A percentile compares a stretch with the other conserved stretches of the same genome.
phyloP scores from a whole-genome alignment of 2,329 filamentous ascomycete genomes.

The Trichothecium roseum region DNA sequence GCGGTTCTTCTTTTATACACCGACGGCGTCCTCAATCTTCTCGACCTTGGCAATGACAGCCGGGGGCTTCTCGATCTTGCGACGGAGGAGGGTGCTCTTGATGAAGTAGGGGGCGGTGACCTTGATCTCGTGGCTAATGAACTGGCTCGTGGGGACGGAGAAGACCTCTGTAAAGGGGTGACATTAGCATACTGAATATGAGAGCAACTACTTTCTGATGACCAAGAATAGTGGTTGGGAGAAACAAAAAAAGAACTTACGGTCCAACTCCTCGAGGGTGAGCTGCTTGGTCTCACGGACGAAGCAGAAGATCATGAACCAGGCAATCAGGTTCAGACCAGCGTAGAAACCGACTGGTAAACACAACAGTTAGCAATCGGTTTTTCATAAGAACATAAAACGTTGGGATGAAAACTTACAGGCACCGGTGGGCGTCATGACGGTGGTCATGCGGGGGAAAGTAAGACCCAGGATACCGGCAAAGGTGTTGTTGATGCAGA shows the following conservation, averaged over 20 bases:
- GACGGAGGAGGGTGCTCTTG: conserved; percentile 21
- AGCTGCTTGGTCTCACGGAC: conserved; percentile 38
- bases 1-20: too few species aligned
- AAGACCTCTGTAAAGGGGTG: conserved; percentile 15
- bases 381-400: too few species aligned
- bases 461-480: conserved; percentile 45
- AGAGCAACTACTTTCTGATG: too few species aligned
- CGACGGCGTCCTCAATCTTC: too few species aligned
- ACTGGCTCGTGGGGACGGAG: conserved; percentile 18
- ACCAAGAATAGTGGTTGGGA: neutral
- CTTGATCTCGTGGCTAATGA: conserved; percentile 18
- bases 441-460: conserved; percentile 31
- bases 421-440: conserved; percentile 19
- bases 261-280: conserved; percentile 30
- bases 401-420: conserved; percentile 15
- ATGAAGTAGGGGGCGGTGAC: conserved; percentile 25
- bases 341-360: conserved; percentile 27
- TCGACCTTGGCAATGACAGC: conserved; percentile 13
- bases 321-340: conserved; percentile 32
- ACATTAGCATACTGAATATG: too few species aligned
- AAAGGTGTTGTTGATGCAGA: conserved; percentile 16
- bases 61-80: conserved; percentile 18
- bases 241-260: conserved; percentile 9
- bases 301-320: conserved; percentile 35
- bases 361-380: neutral